A percentile compares a stretch with the other conserved stretches of the same genome.
Conservation (phyloP, 2,329 filamentous ascomycete genomes). For the Pseudogymnoascus sp. region DNA sequence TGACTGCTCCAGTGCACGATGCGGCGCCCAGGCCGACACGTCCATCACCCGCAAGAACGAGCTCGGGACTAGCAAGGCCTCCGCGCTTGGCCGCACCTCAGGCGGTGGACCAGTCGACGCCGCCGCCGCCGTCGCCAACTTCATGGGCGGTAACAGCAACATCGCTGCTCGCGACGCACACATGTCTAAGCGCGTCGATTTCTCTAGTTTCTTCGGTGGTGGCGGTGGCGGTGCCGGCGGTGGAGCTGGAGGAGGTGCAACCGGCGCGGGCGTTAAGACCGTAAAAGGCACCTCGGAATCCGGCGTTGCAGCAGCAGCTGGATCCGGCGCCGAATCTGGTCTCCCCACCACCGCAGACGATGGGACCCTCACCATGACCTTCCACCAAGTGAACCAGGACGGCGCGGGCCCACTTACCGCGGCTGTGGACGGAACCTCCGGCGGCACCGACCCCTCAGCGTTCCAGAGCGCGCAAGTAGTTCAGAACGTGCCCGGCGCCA, state of each 20-base stretch:
- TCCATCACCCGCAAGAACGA: slow-evolving; percentile 58
- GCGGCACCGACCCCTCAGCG: slow-evolving; percentile 50
- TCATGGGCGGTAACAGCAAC: slow-evolving; percentile 47
- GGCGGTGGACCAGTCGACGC: slow-evolving; percentile 52
- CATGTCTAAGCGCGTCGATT: slow-evolving; percentile 46
- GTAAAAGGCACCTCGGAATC: slow-evolving; percentile 37
- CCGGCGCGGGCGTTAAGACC: slow-evolving; percentile 46
- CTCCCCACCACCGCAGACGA: slow-evolving; percentile 54
- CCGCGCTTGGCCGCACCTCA: slow-evolving; percentile 56
- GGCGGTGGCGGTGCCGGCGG: slow-evolving; percentile 25
- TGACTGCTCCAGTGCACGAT: slow-evolving; percentile 53
- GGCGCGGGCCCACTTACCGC: slow-evolving; percentile 57
- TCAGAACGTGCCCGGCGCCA: slow-evolving; percentile 52
- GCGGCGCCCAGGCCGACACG: slow-evolving; percentile 62
- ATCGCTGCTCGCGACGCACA: slow-evolving; percentile 65
- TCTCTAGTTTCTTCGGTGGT: slow-evolving; percentile 17
- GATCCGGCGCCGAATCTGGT: slow-evolving; percentile 44
- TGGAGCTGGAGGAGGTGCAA: slow-evolving; percentile 35
- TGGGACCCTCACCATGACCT: slow-evolving; percentile 55
- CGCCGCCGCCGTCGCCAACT: slow-evolving; percentile 46
- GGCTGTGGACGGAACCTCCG: slow-evolving; percentile 53
- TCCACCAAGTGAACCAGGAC: slow-evolving; percentile 65
- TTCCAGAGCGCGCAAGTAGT: slow-evolving; percentile 53
- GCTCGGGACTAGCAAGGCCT: slow-evolving; percentile 45
- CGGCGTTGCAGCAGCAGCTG: slow-evolving; percentile 44